Base-by-base conservation (phyloP, 2,329 filamentous ascomycete species). In the Dendrostoma leiphaemia region DNA sequence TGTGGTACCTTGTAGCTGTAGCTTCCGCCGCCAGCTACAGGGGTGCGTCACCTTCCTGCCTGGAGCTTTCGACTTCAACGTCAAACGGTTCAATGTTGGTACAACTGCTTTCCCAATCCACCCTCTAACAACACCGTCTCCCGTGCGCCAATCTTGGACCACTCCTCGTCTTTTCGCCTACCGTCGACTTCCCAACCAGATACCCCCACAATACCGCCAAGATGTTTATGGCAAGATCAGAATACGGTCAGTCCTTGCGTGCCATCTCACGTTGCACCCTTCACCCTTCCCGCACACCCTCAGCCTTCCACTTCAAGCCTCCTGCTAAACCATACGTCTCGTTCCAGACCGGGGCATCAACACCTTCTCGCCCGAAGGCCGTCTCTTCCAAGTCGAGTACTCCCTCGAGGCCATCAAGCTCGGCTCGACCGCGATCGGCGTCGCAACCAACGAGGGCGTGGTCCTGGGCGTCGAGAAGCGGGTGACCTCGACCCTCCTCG, bases 321-420 rank as follows among this genome's bases (percentile, higher is more conserved):
- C 13, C 71, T 62, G 51, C 40, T 58, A 8, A 38, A 34, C n/a
- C 65, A 44, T 41, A 12, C 21, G 6, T 13, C 19, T 26, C 54
- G 53, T 41, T 56, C n/a, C 64, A 97, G 92, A 97, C 81, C 91
- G 93, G 76, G 93, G 93, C 69, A 97, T 97, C 85, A 97, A 97
- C 84, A 99, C 94, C 83, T 99, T 99, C 85, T 99, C 94, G 66
- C 94, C 94, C 59, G 94, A 99, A 84, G 94, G 94, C 69, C 94
- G 94, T 76, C 90, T 99, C 74, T 99, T 99, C 84, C 94, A 99
- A 81, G 94, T 99, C 80, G 94, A 99, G 88, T 99, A 99, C 85
- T 97, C 94, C 57, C 89, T 99, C 74, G 94, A 99, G 81, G 94
- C 94, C 75, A 99, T 99, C 85, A 99, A 99, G 82, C 90, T 97